phyloP scores from a whole-genome alignment of 2,329 filamentous ascomycete species.

The Leptographium lundbergii region DNA sequence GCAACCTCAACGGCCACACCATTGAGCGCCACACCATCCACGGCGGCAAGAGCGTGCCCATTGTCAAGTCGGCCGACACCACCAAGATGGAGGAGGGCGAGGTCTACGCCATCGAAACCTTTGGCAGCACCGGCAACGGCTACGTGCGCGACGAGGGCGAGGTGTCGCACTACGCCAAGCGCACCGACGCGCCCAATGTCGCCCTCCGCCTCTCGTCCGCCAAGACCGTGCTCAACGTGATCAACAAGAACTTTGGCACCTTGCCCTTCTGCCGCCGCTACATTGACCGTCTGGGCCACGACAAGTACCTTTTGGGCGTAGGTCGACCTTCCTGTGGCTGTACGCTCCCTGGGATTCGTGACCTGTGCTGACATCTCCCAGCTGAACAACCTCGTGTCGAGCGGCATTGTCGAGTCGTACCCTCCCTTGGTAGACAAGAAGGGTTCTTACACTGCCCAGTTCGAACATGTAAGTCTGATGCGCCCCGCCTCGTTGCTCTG shows the following conservation, averaged over 20 bases:
- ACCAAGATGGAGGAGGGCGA: slow-evolving; percentile 98
- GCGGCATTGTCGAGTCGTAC: slow-evolving; percentile 80
- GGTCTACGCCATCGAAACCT: slow-evolving; percentile 90
- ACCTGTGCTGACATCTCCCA: slow-evolving; percentile 25
- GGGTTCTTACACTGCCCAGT: slow-evolving; percentile 89
- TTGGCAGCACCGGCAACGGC: slow-evolving; percentile 84
- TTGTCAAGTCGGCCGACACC: slow-evolving; percentile 75
- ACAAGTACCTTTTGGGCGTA: slow-evolving; percentile 86
- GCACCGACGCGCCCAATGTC: slow-evolving; percentile 59
- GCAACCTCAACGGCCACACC: slow-evolving; percentile 80
- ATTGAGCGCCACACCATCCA: slow-evolving; percentile 86
- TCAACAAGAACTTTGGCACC: slow-evolving; percentile 94
- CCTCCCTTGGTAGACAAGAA: slow-evolving; percentile 84
- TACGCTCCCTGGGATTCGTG: background rate
- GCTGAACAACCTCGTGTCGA: slow-evolving; percentile 75
- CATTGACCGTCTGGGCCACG: slow-evolving; percentile 81
- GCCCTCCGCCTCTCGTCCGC: slow-evolving; percentile 69
- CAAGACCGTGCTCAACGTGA: slow-evolving; percentile 72
- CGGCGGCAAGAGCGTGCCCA: slow-evolving; percentile 84
- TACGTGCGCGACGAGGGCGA: slow-evolving; percentile 82
- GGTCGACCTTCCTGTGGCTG: slow-evolving; percentile 19
- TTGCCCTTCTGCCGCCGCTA: slow-evolving; percentile 85
- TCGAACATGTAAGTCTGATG: slow-evolving; percentile 64
- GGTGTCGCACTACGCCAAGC: slow-evolving; percentile 76
- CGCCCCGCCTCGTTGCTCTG: background rate